Conservation (phyloP, 768 basidiomycete species). For the Termitomyces sp. region DNA sequence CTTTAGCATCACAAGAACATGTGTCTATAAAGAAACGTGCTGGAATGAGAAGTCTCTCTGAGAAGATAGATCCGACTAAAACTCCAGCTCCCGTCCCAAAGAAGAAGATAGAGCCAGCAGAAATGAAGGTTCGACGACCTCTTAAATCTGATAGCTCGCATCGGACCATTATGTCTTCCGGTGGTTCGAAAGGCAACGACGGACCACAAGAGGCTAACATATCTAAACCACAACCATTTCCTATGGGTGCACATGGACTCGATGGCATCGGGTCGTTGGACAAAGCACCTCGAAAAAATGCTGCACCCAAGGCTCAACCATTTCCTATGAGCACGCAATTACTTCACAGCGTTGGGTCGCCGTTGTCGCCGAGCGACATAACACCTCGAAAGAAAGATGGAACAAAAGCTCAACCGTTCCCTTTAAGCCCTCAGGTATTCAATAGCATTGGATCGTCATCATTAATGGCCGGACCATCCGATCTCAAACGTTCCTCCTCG, state of each 20-base stretch:
- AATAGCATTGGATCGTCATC: constrained; percentile 25
- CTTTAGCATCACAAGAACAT: background rate
- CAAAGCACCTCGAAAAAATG: background rate
- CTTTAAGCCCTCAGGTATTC: constrained; percentile 44
- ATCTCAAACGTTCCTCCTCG: constrained; percentile 22
- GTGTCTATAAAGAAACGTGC: background rate
- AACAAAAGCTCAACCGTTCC: constrained; percentile 31
- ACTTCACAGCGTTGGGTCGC: constrained; percentile 29
- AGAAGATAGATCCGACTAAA: background rate
- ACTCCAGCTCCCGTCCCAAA: background rate
- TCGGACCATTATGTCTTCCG: background rate
- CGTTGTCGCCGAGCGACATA: background rate
- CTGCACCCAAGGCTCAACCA: constrained; percentile 20
- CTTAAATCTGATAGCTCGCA: background rate
- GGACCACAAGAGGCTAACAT: background rate
- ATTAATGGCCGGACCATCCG: constrained; percentile 9
- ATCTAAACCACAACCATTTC: constrained; percentile 31
- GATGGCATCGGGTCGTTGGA: constrained; percentile 25
- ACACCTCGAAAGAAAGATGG: background rate
- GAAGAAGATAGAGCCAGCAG: background rate
- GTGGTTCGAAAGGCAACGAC: background rate
- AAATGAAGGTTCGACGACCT: background rate
- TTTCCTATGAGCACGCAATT: constrained; percentile 49
- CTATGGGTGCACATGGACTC: constrained; percentile 44
- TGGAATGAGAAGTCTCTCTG: constrained; percentile 4